Evolutionary conservation across 2,329 filamentous ascomycete genomes (phyloP), one percentile per base, ranked within the genome.

Genomic region (Harringtonia lauricola): DNA sequence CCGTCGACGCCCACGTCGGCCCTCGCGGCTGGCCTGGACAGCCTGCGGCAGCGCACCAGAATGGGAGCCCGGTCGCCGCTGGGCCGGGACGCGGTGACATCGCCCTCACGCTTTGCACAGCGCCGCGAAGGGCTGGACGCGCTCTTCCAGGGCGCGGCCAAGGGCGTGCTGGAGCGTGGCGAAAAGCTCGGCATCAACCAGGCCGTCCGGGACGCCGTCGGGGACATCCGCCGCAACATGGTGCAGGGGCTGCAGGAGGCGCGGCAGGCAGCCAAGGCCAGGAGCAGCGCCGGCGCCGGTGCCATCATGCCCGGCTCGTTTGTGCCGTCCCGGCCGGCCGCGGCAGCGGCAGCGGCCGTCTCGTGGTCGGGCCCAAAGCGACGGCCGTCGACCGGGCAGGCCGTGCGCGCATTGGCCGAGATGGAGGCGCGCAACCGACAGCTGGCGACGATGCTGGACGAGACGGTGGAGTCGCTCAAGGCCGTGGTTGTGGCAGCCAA

Each of bases 131-230:
- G 75, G 14, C 69, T 88, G 37, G 85, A 90, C 58, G 75, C 76
- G 1, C 59, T 92, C 1, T 71, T 92, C 24, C 83, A 88, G 55
- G 82, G 81, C 15, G 85, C 86, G 4, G 83, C 85, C 18, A 85
- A 82, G 56, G 80, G 79, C 42, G 79, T 90, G 15, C 67, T 87
- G 29, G 79, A 86, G 53, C 72, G 77, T 28, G 74, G 85, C 42
- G 83, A 89, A 59, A 82, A 79, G 55, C 77, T 88, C 49, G 84
- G 84, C 8, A 82, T 92, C 44, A 88, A 87, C 56, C 82, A 84
- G 59, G 84, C 81, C 0, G 78, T 92, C 8, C 75, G 86, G n/a
- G 84, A 86, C 52, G 85, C 86, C 17, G 74, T 92, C 56, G 81
- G 80, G 9, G 86, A 94, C 60, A 82, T 90, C 40, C 76, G 76